Base-by-base conservation (phyloP, 1,139 yeast species). In the Candida labiduridarum region DNA sequence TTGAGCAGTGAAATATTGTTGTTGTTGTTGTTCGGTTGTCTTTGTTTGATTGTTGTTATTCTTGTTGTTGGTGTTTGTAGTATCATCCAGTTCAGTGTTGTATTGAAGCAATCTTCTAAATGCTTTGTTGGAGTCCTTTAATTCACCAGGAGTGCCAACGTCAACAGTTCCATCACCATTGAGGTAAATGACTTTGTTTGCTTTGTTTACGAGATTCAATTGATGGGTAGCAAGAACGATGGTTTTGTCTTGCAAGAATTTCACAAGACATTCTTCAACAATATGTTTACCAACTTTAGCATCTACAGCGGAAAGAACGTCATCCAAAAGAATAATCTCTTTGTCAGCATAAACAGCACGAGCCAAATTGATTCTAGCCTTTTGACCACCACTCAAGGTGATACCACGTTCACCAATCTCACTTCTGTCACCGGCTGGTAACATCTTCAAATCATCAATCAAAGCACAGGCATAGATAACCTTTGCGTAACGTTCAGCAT, bases 341-440 rank as follows among this genome's bases (percentile, higher is more conserved):
- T 71, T 63, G 41, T 65, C 61, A 9, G 74, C 62, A 57, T 73
- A 73, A 44, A 66, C 69, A n/a, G 78, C 76, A 59, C 78, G 65
- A 11, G 78, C 78, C 56, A 73, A 66, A 53, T 70, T 71, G 44
- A 73, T 69, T 57, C 78, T 63, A 12, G 78, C 77, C 53, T 71
- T 72, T 60, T 73, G 78, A 35, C 78, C 78, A 36, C 78, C 78
- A 43, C 76, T 70, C 47, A 73, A 64, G 1, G 75, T 73, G 38
- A 73, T 64, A 55, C 78, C 78, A 55, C 77, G 64, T 60, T 73
- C 78, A 49, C 78, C 78, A 48, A 73, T 70, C 57, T 73, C 78
- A 25, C 78, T 73, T 40, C 61, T 52, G 55, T 73, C 78, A 43
- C 68, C 67, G 29, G 74, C 72, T 1, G 74, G 72, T 34, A 73